These are phyloP conservation scores for Basidiobolus meristosporus DNA, from an alignment of 371 early-diverging fungal species.

Conservation along the genomic window DNA sequence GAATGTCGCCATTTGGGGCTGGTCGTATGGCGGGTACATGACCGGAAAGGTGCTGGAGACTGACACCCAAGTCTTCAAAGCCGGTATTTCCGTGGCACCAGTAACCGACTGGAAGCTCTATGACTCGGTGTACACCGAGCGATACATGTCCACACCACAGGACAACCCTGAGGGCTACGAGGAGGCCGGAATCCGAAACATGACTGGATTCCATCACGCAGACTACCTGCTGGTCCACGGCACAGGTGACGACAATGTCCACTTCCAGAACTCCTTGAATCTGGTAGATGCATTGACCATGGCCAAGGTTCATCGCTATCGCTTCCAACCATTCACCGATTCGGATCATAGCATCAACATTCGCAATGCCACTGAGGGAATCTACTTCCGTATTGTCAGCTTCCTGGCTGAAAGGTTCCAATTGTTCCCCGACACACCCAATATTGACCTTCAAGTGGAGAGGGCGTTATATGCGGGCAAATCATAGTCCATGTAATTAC, in stretches of 20 bases:
- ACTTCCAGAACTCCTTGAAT: constrained; percentile 69
- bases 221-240: constrained; percentile 85
- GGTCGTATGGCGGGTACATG: constrained; percentile 91
- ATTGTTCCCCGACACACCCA: no score
- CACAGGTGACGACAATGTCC: constrained; percentile 83
- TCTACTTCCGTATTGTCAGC: no score
- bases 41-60: constrained; percentile 73
- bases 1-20: constrained; percentile 91
- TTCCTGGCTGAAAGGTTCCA: no score
- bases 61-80: constrained; percentile 54
- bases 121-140: constrained; percentile 90
- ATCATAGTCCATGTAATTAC: no score
- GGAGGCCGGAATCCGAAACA: constrained; percentile 51
- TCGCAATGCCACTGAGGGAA: no score
- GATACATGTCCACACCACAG: constrained; percentile 83
- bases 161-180: constrained; percentile 63
- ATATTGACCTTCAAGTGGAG: no score
- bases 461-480: no score
- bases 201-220: constrained; percentile 60
- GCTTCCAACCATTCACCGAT: constrained; percentile 71
- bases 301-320: constrained; percentile 50
- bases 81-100: constrained; percentile 90
- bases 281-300: constrained; percentile 58
- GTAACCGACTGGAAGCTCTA: constrained; percentile 84
- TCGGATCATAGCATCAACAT: constrained; percentile 86